Evolutionary conservation across 768 basidiomycete genomes (phyloP), one percentile per base, ranked within the genome.

Genomic region (Austroboletus eburneus): DNA sequence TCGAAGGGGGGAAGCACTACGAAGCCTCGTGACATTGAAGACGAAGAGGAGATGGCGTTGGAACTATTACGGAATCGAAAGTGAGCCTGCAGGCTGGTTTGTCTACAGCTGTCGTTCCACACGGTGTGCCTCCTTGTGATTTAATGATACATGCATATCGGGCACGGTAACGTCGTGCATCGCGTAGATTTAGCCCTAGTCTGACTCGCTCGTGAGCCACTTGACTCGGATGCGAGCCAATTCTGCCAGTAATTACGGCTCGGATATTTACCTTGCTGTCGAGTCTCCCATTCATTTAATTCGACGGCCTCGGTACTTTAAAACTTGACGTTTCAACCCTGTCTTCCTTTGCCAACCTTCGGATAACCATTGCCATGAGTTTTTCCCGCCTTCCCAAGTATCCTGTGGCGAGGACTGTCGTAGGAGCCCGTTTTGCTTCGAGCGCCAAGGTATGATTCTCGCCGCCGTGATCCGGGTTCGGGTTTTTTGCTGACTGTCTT

Each of bases 11-110:
- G 67, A n/a, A 46, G 4, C 49, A 32, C 37, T 21, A 36, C 5
- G 24, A 40, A 44, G 38, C 43, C 50, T 43, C 68, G 70, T 17
- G 69, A 58, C 17, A 51, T 79, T 7, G 75, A 75, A 40, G 78
- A 79, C 34, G 79, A 81, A 39, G 81, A 84, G 60, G 81, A 77
- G 55, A 59, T 88, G 56, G 87, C 87, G 6, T 63, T 91, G 23
- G 68, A 71, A 39, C 57, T 92, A 38, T 63, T 87, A 42, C 71
- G 76, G 23, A 58, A n/a, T n/a, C n/a, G 57, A 24, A 48, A 52
- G 30, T 66, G 52, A 63, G n/a, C n/a, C n/a, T n/a, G n/a, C n/a
- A n/a, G n/a, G n/a, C n/a, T n/a, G n/a, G n/a, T n/a, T n/a, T n/a
- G n/a, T n/a, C n/a, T n/a, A n/a, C n/a, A 48, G 50, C 43, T 29